Percentiles rank a stretch among this genome's conserved stretches.
Conservation (phyloP, 768 basidiomycete species). For the Collybia sp. region DNA sequence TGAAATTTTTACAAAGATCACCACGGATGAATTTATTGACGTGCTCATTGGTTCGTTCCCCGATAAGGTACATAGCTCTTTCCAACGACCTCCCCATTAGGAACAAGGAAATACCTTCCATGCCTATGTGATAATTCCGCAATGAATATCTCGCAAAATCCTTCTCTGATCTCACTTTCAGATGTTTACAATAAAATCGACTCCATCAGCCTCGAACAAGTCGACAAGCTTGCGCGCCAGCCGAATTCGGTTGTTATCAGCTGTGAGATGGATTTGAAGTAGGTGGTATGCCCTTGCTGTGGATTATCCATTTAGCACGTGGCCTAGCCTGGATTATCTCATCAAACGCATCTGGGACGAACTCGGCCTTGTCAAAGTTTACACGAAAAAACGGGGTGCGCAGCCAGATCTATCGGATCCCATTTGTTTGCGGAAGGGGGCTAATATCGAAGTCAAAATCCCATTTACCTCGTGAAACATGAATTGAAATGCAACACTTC, state of each 20-base stretch:
- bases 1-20: conserved; percentile 52
- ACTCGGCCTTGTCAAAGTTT: conserved; percentile 82
- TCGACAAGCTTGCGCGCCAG: conserved; percentile 79
- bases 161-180: conserved; percentile 16
- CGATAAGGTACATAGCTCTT: neutral
- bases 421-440: conserved; percentile 84
- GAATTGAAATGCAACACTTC: neutral
- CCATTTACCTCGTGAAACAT: neutral
- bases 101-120: conserved; percentile 91
- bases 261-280: conserved; percentile 94
- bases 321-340: conserved; percentile 59
- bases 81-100: conserved; percentile 29
- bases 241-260: conserved; percentile 91
- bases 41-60: conserved; percentile 75
- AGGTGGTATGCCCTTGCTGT: conserved; percentile 13
- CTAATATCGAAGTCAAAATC: conserved; percentile 75
- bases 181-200: conserved; percentile 98
- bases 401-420: conserved; percentile 92
- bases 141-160: neutral
- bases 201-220: conserved; percentile 75
- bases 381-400: conserved; percentile 96
- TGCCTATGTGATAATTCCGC: conserved; percentile 68
- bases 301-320: conserved; percentile 2
- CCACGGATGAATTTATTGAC: conserved; percentile 96
- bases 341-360: conserved; percentile 78